A percentile compares a stretch with the other conserved stretches of the same genome.
Evolutionary conservation across 2,329 filamentous ascomycete species (phyloP).

Genomic region (Falciphora oryzae): DNA sequence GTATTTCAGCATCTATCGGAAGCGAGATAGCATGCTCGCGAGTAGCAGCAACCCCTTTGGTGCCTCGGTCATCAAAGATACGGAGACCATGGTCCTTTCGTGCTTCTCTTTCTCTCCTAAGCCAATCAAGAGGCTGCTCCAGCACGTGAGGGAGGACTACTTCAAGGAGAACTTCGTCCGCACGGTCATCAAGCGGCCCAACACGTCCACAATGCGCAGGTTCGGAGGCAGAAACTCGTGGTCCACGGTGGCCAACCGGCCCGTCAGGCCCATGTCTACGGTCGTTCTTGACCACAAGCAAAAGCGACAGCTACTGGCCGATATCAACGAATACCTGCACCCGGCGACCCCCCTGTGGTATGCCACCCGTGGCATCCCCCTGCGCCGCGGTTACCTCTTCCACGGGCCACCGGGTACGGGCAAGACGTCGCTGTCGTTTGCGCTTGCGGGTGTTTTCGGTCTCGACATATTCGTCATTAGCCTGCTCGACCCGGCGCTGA

Average conservation of each 20-base stretch:
- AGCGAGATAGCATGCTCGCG: slow-evolving; percentile 36
- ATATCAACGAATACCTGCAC: slow-evolving; percentile 75
- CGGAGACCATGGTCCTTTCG: slow-evolving; percentile 47
- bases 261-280: slow-evolving; percentile 65
- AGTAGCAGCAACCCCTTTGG: slow-evolving; percentile 23
- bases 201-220: slow-evolving; percentile 38
- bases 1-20: slow-evolving; percentile 43
- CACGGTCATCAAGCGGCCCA: slow-evolving; percentile 52
- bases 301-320: slow-evolving; percentile 60
- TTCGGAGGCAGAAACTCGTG: slow-evolving; percentile 41
- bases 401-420: slow-evolving; percentile 70
- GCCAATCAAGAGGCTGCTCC: slow-evolving; percentile 51
- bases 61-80: slow-evolving; percentile 37
- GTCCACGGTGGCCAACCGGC: slow-evolving; percentile 54
- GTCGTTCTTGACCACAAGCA: slow-evolving; percentile 65
- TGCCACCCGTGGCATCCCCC: slow-evolving; percentile 66
- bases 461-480: slow-evolving; percentile 62
- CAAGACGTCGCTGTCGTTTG: slow-evolving; percentile 63
- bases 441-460: slow-evolving; percentile 59
- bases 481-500: slow-evolving; percentile 53
- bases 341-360: slow-evolving; percentile 68
- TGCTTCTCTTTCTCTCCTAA: slow-evolving; percentile 45
- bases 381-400: slow-evolving; percentile 72
- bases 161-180: slow-evolving; percentile 48
- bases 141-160: slow-evolving; percentile 46